Conservation (phyloP, 1,284 basidiomycete species). For the Porodaedalea pini region DNA sequence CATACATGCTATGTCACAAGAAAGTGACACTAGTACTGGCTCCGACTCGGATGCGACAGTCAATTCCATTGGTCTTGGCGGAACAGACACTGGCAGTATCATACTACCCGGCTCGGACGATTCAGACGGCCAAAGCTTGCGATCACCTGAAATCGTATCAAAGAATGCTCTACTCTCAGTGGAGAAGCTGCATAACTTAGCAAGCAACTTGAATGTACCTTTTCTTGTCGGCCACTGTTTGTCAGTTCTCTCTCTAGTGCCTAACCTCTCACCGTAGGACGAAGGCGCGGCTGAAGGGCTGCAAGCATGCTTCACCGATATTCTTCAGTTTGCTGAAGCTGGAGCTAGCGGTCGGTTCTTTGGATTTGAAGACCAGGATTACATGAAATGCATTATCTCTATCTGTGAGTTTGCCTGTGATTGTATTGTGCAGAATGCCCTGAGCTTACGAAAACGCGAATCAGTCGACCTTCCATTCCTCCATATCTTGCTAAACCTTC, state of each 20-base stretch:
- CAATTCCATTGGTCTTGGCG: background rate
- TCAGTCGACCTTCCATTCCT: conserved; percentile 11
- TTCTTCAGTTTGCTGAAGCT: conserved; percentile 12
- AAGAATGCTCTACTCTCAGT: background rate
- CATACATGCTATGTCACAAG: background rate
- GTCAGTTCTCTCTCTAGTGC: background rate
- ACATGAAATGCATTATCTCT: conserved; percentile 1
- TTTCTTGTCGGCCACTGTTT: background rate
- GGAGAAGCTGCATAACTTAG: background rate
- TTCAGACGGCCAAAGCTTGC: background rate
- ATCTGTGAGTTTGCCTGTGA: conserved; percentile 4
- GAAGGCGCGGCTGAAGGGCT: background rate
- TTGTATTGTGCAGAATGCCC: background rate
- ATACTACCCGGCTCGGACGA: background rate
- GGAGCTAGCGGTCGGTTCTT: background rate
- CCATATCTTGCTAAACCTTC: conserved; percentile 8
- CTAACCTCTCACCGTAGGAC: background rate
- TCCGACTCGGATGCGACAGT: background rate
- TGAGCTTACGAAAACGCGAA: background rate
- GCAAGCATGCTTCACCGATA: background rate
- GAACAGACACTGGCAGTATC: no score
- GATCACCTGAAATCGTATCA: background rate
- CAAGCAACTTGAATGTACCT: no score
- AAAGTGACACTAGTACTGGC: background rate
- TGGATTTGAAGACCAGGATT: conserved; percentile 2